phyloP scores from a whole-genome alignment of 495 filamentous ascomycete species.

The Aspergillus sclerotiicarbonarius region DNA sequence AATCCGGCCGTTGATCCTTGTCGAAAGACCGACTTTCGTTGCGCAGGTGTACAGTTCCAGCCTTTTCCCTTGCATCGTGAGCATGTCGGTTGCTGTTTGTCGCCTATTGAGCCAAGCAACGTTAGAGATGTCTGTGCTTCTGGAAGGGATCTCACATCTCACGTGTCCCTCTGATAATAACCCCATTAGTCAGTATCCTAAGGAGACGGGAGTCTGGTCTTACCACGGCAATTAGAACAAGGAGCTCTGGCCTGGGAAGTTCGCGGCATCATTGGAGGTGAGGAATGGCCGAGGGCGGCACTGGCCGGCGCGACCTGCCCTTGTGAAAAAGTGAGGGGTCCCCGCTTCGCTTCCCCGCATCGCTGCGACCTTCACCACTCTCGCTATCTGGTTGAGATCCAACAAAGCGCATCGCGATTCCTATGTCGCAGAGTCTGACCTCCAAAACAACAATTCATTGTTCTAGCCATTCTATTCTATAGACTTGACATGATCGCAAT shows the following conservation, averaged over 20 bases:
- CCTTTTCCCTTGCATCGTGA: conserved; percentile 2
- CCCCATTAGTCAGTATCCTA: not conserved
- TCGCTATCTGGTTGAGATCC: no score
- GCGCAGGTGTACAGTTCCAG: conserved; percentile 1
- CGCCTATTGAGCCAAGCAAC: not conserved
- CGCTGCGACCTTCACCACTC: not conserved
- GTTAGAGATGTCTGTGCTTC: not conserved
- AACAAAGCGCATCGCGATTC: no score
- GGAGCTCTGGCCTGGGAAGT: not conserved
- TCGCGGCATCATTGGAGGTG: not conserved
- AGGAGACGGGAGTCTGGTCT: not conserved
- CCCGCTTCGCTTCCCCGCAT: not conserved
- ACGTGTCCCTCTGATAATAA: not conserved
- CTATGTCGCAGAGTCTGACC: no score
- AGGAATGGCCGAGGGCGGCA: no score
- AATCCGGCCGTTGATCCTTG: conserved; percentile 7
- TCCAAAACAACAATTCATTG: no score
- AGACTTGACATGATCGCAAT: no score
- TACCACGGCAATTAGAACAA: not conserved
- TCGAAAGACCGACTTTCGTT: conserved; percentile 1
- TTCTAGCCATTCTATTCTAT: no score
- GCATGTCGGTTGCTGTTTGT: conserved; percentile 8
- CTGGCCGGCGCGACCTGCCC: no score
- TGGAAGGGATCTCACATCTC: not conserved
- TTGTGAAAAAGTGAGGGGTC: no score